Percentiles rank a stretch among this genome's conserved stretches.
These are phyloP conservation scores for Kentomonas sorsogonicus DNA, from an alignment of 208 protist species.

Conservation along the genomic window DNA sequence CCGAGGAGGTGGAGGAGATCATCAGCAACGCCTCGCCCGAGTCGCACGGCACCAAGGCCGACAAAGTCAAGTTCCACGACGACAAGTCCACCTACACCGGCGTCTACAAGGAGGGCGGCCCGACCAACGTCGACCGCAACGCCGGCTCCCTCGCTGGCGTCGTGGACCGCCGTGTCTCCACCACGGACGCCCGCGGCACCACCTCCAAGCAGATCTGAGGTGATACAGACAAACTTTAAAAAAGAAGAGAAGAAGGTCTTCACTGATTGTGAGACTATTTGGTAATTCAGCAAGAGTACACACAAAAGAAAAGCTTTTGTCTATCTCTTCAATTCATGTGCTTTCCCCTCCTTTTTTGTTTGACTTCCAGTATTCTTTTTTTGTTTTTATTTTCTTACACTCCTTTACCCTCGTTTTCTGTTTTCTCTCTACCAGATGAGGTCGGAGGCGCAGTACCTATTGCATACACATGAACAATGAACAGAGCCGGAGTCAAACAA, in stretches of 20 bases:
- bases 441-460: no score
- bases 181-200: conserved; percentile 70
- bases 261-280: no score
- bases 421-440: no score
- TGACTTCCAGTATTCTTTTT: not conserved
- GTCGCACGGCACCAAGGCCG: conserved; percentile 74
- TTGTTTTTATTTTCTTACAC: not conserved
- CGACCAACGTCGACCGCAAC: conserved; percentile 88
- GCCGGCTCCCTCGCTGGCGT: conserved; percentile 73
- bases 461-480: no score
- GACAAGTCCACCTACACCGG: conserved; percentile 90
- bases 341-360: not conserved
- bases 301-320: not conserved
- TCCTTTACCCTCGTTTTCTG: no score
- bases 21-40: conserved; percentile 41
- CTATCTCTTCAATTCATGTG: not conserved
- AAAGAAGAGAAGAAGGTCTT: no score
- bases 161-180: conserved; percentile 72
- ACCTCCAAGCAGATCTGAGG: conserved; percentile 71
- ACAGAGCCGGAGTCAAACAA: no score
- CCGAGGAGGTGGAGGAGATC: conserved; percentile 55
- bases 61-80: conserved; percentile 86
- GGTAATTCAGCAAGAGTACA: not conserved
- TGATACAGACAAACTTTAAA: no score
- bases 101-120: conserved; percentile 83